phyloP scores from a whole-genome alignment of 2,329 filamentous ascomycete genomes.

The Apiospora aurea region DNA sequence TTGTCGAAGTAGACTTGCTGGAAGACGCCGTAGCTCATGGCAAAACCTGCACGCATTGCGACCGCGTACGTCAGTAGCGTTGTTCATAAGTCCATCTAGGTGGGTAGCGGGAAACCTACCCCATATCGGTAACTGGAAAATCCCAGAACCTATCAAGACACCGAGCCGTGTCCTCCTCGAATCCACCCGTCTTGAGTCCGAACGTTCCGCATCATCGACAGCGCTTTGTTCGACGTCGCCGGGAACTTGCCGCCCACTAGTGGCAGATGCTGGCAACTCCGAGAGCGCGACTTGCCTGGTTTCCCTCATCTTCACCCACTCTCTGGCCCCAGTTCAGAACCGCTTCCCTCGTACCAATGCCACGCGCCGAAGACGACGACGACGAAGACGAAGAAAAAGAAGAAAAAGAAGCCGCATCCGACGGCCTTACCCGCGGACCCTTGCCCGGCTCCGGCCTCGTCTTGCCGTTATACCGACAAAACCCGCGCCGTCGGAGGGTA shows the following conservation, averaged over 20 bases:
- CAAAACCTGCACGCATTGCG: neutral
- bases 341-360: neutral
- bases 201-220: neutral
- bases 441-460: neutral
- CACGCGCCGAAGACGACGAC: neutral
- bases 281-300: neutral
- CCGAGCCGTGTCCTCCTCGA: neutral
- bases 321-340: neutral
- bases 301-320: neutral
- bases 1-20: conserved; percentile 8
- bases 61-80: neutral
- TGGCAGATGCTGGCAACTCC: neutral
- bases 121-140: conserved; percentile 18
- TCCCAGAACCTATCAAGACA: neutral
- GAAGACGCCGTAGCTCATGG: conserved; percentile 13
- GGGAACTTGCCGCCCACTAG: neutral
- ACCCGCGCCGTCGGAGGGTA: neutral
- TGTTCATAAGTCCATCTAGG: neutral
- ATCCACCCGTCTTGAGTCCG: neutral
- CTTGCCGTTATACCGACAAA: neutral
- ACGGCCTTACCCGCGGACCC: neutral
- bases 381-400: neutral
- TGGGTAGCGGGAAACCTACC: neutral
- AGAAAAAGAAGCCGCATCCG: too few species aligned
- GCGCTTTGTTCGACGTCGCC: neutral